Conservation (phyloP, 257 asterid species). For the Mitragyna speciosa region DNA sequence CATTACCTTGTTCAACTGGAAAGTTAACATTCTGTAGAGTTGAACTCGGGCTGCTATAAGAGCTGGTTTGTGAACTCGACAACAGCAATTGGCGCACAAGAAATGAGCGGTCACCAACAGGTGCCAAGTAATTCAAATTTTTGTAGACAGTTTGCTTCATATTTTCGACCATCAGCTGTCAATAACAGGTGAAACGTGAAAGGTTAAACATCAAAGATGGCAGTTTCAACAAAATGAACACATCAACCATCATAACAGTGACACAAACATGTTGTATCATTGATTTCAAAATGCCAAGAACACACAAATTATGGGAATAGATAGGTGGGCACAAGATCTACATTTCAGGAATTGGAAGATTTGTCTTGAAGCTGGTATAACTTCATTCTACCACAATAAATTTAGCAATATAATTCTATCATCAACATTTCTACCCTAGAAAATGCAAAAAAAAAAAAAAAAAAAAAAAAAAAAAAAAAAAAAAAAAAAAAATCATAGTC, state of each 20-base stretch:
- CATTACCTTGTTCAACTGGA: constrained; percentile 52
- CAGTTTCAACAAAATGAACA: background rate
- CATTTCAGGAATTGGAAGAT: background rate
- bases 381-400: background rate
- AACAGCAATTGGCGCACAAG: constrained; percentile 36
- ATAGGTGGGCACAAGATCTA: too few species aligned
- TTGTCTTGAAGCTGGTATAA: background rate
- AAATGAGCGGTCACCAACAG: constrained; percentile 38
- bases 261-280: background rate
- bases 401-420: background rate
- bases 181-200: constrained; percentile 20
- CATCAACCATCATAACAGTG: background rate
- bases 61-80: constrained; percentile 34
- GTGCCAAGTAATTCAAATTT: constrained; percentile 43
- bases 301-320: background rate
- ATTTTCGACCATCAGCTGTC: constrained; percentile 55
- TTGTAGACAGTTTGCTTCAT: constrained; percentile 50
- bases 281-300: background rate
- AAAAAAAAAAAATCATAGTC: too few species aligned
- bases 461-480: too few species aligned
- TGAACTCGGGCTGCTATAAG: constrained; percentile 29
- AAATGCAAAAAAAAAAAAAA: too few species aligned
- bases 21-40: constrained; percentile 36
- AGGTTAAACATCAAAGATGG: constrained; percentile 15
- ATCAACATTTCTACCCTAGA: background rate